Conservation (phyloP, 2,329 filamentous ascomycete species). For the Nemania bipapillata region DNA sequence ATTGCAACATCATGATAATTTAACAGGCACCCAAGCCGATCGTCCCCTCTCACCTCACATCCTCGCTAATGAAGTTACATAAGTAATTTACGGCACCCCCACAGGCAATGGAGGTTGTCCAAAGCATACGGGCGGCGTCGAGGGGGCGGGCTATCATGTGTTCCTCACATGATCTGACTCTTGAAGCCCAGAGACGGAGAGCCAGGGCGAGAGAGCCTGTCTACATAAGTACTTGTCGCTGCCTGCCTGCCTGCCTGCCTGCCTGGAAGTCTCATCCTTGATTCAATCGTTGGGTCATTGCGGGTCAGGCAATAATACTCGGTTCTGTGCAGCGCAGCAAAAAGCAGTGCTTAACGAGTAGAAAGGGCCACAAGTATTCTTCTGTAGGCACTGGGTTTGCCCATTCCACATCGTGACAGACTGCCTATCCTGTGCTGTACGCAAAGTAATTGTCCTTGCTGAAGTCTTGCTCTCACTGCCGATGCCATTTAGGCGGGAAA, state of each 20-base stretch:
- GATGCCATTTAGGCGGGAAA: slow-evolving; percentile 23
- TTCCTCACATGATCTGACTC: slow-evolving; percentile 7
- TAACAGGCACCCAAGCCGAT: not conserved
- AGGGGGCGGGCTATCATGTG: not conserved
- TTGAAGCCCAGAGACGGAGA: not conserved
- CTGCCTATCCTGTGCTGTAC: too few species aligned
- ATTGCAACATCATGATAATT: slow-evolving; percentile 16
- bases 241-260: too few species aligned
- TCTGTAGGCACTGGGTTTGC: not conserved
- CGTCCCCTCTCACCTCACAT: not conserved
- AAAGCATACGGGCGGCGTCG: not conserved
- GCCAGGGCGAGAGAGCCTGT: not conserved
- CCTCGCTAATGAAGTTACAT: slow-evolving; percentile 13
- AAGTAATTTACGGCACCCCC: slow-evolving; percentile 16
- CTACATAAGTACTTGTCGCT: not conserved
- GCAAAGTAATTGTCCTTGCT: not conserved
- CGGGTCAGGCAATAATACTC: not conserved
- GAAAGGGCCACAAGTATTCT: not conserved
- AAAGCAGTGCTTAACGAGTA: slow-evolving; percentile 9
- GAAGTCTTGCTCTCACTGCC: not conserved
- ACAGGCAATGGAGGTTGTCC: not conserved
- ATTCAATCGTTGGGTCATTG: slow-evolving; percentile 5
- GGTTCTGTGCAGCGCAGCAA: not conserved
- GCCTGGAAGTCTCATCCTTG: slow-evolving; percentile 9
- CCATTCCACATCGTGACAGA: not conserved